Evolutionary conservation across 768 basidiomycete species (phyloP), one percentile per base, ranked within the genome.

Genomic region (Coprinopsis marcescibilis): DNA sequence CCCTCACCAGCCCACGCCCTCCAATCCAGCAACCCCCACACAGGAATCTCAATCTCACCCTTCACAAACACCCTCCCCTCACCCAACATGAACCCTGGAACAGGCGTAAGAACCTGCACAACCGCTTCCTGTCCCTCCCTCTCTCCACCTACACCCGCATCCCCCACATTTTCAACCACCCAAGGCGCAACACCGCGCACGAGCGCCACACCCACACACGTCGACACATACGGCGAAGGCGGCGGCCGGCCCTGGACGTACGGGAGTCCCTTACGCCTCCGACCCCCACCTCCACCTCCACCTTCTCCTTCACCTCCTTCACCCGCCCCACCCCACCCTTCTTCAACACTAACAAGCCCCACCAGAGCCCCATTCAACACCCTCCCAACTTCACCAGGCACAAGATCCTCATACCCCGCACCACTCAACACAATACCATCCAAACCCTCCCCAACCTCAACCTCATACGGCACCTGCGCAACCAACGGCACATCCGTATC

Each of bases 21-120:
- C 48, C 81, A 85, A 61, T 94, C 91, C 41, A 96, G 67, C 83
- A 91, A 80, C 0, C 85, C 91, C 81, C 85, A 86, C 0, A 92
- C 68, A 0, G 93, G 93, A 0, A 96, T 64, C 61, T 94, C 91
- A 56, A 93, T 69, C 59, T 92, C 90, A 6, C 93, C 93, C 61
- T 88, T 92, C 37, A 95, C 80, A 2, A 95, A 57, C 14, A 80
- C 67, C 3, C 77, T 59, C 2, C 58, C 65, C 19, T 57, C 59
- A 0, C 57, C 52, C 2, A 95, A 70, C 1, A 71, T 33, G 0
- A 57, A 44, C 0, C 75, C 64, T 0, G 83, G 80, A 1, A 92
- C 50, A 0, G 94, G 90, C 0, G 93, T 91, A 27, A 96, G 67
- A n/a, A 96, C 54, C 26, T 95, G 91, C 27, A 94, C 42, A 27